A percentile compares a stretch with the other conserved stretches of the same genome.
These are phyloP conservation scores for Myriangium duriaei DNA, from an alignment of 2,329 filamentous ascomycete genomes.

Conservation along the genomic window DNA sequence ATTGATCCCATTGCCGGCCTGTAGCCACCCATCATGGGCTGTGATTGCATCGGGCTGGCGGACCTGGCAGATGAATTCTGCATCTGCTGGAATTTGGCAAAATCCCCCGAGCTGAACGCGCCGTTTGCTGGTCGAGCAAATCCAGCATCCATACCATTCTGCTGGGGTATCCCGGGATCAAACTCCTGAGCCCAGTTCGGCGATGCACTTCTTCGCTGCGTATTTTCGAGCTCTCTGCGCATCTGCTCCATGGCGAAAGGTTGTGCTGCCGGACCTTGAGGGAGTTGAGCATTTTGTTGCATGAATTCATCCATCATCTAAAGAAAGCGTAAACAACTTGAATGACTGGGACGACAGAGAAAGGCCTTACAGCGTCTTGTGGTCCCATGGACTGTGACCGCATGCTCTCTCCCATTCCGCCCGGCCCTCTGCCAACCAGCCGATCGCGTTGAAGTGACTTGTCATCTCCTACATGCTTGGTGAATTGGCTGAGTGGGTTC, in stretches of 20 bases:
- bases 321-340: not conserved
- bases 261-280: slow-evolving; percentile 39
- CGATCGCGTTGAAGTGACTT: slow-evolving; percentile 88
- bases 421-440: slow-evolving; percentile 61
- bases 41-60: slow-evolving; percentile 10
- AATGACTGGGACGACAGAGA: no score
- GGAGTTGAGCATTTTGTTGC: slow-evolving; percentile 57
- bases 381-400: slow-evolving; percentile 56
- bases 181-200: slow-evolving; percentile 52
- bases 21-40: slow-evolving; percentile 34
- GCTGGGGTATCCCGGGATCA: slow-evolving; percentile 45
- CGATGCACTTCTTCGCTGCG: slow-evolving; percentile 39
- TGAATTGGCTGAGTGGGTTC: slow-evolving; percentile 94
- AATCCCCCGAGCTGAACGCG: slow-evolving; percentile 70
- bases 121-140: slow-evolving; percentile 43
- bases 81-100: slow-evolving; percentile 68
- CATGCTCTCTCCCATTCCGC: slow-evolving; percentile 62
- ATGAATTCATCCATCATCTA: slow-evolving; percentile 92
- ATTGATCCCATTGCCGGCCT: slow-evolving; percentile 50
- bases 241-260: slow-evolving; percentile 57
- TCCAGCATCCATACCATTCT: slow-evolving; percentile 52
- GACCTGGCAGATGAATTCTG: slow-evolving; percentile 7
- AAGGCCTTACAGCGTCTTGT: slow-evolving; percentile 53
- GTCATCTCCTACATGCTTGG: slow-evolving; percentile 93
- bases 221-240: slow-evolving; percentile 48